phyloP scores from a whole-genome alignment of 1,284 basidiomycete species.

The Puccinia polysora region DNA sequence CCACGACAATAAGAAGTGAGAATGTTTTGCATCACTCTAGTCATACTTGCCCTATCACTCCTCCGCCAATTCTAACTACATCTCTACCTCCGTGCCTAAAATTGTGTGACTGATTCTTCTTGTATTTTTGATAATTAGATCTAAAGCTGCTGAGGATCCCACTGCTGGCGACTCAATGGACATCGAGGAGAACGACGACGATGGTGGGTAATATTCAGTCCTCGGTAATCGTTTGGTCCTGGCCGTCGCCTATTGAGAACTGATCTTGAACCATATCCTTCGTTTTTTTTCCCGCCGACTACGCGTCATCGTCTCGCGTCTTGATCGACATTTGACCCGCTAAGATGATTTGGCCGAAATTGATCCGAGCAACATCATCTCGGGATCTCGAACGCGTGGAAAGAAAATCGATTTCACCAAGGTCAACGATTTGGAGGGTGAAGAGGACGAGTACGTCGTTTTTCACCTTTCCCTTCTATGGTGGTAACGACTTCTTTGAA shows the following conservation, averaged over 20 bases:
- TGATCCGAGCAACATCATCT: constrained; percentile 37
- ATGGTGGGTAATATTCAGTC: too few species aligned
- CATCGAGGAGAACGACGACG: constrained; percentile 22
- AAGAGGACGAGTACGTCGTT: constrained; percentile 40
- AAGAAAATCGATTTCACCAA: constrained; percentile 43
- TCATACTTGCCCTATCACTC: background rate
- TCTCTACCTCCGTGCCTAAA: background rate
- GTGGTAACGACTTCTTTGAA: background rate
- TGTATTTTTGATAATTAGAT: background rate
- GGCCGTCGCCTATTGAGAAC: background rate
- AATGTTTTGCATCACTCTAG: background rate
- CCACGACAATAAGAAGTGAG: constrained; percentile 30
- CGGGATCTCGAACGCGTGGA: constrained; percentile 38
- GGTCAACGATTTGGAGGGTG: constrained; percentile 2
- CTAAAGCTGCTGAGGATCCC: constrained; percentile 16
- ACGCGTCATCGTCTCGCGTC: background rate
- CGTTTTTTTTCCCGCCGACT: background rate
- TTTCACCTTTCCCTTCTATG: background rate
- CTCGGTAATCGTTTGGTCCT: too few species aligned
- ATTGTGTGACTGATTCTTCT: background rate
- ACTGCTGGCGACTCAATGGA: constrained; percentile 18
- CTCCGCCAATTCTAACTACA: background rate
- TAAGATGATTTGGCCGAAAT: constrained; percentile 42
- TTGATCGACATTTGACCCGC: background rate
- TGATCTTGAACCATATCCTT: background rate